A percentile compares a stretch with the other conserved stretches of the same genome.
Evolutionary conservation across 1,284 basidiomycete genomes (phyloP).

Genomic region (Ganoderma boninense): DNA sequence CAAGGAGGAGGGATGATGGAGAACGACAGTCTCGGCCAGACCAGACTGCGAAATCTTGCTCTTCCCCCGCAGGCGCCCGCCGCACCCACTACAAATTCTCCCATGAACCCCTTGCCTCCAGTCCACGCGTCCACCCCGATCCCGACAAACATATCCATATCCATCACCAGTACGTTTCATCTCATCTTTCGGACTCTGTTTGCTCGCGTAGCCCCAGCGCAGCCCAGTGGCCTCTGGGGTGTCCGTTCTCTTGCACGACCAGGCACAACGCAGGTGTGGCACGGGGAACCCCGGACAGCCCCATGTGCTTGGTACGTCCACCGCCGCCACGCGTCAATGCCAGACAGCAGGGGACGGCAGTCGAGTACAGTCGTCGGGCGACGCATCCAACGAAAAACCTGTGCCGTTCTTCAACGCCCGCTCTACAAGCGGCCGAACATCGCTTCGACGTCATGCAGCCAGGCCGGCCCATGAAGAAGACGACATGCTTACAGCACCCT

Average conservation of each 20-base stretch:
- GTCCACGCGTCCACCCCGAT: slow-evolving; percentile 11
- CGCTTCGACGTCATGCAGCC: slow-evolving; percentile 12
- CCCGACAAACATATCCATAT: slow-evolving; percentile 4
- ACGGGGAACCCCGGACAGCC: slow-evolving; percentile 16
- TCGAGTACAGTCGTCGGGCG: neutral
- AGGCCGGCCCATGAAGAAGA: slow-evolving; percentile 10
- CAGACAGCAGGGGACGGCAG: neutral
- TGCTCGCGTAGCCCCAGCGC: neutral
- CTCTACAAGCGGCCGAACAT: slow-evolving; percentile 2
- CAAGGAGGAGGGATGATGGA: slow-evolving; percentile 24
- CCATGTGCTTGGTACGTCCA: slow-evolving; percentile 7
- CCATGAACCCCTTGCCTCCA: slow-evolving; percentile 17
- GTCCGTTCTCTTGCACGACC: neutral
- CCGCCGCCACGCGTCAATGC: neutral
- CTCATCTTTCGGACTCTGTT: slow-evolving; percentile 1
- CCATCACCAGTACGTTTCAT: slow-evolving; percentile 1
- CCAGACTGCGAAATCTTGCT: slow-evolving; percentile 28
- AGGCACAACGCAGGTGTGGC: neutral
- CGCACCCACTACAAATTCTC: slow-evolving; percentile 18
- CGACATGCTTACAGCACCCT: neutral
- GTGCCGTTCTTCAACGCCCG: neutral
- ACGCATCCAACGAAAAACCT: neutral
- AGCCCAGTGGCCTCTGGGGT: neutral
- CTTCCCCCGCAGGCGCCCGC: slow-evolving; percentile 22
- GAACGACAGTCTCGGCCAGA: slow-evolving; percentile 36